Base-by-base conservation (phyloP, 176 grass and related monocot species). In the Oryza longistaminata region DNA sequence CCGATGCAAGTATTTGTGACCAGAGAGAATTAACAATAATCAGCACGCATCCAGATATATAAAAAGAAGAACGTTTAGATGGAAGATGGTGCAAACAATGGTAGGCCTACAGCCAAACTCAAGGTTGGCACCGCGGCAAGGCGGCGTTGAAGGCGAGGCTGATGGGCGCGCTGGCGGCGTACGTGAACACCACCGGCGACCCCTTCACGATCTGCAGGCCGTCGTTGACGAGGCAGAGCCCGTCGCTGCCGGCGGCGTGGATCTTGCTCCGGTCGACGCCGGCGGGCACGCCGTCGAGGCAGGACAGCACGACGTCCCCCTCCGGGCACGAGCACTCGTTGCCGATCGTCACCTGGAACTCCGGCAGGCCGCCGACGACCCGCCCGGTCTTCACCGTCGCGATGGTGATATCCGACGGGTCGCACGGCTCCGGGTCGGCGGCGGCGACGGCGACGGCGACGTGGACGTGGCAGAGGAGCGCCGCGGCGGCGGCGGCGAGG, bases 271-370 rank as follows among this genome's bases (percentile, higher is more conserved):
- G 15, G 62, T 84, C 72, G 44, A 68, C 27, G 72, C 72, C 75
- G 62, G 19, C 2, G 2, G 72, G 44, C 44, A 84, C 42, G 72
- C 62, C 60, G 62, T 25, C 21, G 7, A 9, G 45, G 62, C 82
- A 84, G 62, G 2, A 62, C 31, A 84, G 19, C 19, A 19, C 10
- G 2, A 84, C 64, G 72, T 84, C 64, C 6, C 13, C 45, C 82
- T 84, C 21, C 44, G 82, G 62, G 82, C 72, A 76, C 8, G 22
- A 5, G 72, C 82, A 84, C 61, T 2, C 27, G 71, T 83, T 83
- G 27, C 21, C 26, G 61, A 83, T 19, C 17, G 71, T 83, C 60
- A 83, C 82, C 82, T 8, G 11, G 82, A 35, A 83, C 82, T 83
- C 42, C 71, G 71, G 81, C 61, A 50, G 71, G 11, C 82, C 60